Percentiles rank a stretch among this genome's conserved stretches.
phyloP scores from a whole-genome alignment of 345 rosid genomes.

The Dovyalis caffra region DNA sequence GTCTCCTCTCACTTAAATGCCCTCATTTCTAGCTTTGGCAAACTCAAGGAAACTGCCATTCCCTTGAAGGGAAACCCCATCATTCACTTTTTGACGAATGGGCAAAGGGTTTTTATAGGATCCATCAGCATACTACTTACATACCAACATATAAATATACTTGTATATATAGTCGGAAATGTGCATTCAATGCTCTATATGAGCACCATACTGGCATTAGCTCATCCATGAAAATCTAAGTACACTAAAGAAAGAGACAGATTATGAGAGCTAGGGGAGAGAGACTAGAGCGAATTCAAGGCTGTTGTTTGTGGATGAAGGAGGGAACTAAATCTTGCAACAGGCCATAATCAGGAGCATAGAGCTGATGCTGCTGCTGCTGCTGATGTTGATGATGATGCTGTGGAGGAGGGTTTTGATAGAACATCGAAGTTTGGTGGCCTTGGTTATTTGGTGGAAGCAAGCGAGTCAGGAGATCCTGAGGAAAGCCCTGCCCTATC shows the following conservation, averaged over 20 bases:
- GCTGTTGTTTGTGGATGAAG: constrained; percentile 26
- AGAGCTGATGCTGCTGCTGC: constrained; percentile 15
- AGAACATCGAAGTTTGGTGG: constrained; percentile 12
- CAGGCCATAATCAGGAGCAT: constrained; percentile 29
- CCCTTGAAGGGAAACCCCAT: background rate
- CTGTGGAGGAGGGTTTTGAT: constrained; percentile 1
- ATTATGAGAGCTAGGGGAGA: background rate
- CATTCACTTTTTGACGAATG: background rate
- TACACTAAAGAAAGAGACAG: background rate
- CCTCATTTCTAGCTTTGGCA: background rate
- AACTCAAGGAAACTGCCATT: background rate
- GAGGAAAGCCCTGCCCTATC: constrained; percentile 19
- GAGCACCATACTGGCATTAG: background rate
- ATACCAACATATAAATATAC: too few relatives aligned
- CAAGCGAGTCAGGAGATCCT: constrained; percentile 12
- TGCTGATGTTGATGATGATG: constrained; percentile 28
- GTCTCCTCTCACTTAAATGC: background rate
- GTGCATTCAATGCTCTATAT: background rate
- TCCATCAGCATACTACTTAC: background rate
- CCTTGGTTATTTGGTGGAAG: constrained; percentile 23
- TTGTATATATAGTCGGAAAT: background rate
- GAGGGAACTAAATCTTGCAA: constrained; percentile 37
- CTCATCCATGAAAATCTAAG: background rate
- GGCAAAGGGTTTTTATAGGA: background rate
- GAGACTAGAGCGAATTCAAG: constrained; percentile 14